Percentiles rank a stretch among this genome's conserved stretches.
Conservation (phyloP, 2,329 filamentous ascomycete species). For the Pseudopyricularia javanii region DNA sequence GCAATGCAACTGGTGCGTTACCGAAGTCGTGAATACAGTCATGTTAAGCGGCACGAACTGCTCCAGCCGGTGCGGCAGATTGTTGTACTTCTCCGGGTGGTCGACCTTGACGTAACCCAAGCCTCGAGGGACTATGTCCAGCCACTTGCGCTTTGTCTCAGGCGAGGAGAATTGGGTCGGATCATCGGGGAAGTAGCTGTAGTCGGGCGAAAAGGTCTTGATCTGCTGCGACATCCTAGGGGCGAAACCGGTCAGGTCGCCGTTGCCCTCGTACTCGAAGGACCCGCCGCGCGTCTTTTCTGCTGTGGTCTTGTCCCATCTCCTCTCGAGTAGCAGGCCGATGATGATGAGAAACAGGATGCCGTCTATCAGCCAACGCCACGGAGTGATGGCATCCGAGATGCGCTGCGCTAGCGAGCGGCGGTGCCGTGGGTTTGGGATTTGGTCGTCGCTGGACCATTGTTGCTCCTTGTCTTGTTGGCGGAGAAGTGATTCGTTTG, state of each 20-base stretch:
- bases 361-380: constrained; percentile 19
- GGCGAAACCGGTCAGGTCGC: constrained; percentile 26
- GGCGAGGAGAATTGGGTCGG: constrained; percentile 24
- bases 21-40: constrained; percentile 26
- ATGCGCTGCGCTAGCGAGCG: background rate
- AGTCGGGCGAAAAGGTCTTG: constrained; percentile 22
- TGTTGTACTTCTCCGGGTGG: constrained; percentile 18
- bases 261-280: constrained; percentile 16
- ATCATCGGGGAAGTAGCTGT: constrained; percentile 23
- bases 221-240: constrained; percentile 25
- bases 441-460: background rate
- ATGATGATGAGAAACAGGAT: constrained; percentile 21
- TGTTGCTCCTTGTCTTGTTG: background rate
- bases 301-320: background rate
- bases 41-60: constrained; percentile 17
- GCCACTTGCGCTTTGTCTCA: constrained; percentile 19
- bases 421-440: background rate
- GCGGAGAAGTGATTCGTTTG: constrained; percentile 1
- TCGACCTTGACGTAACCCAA: constrained; percentile 26
- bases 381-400: background rate
- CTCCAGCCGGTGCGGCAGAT: constrained; percentile 21
- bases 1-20: constrained; percentile 32
- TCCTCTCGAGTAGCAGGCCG: constrained; percentile 19
- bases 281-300: background rate
- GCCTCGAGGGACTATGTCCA: constrained; percentile 24